Evolutionary conservation across 2,329 filamentous ascomycete species (phyloP).

Genomic region (Aspergillus novoparasiticus): DNA sequence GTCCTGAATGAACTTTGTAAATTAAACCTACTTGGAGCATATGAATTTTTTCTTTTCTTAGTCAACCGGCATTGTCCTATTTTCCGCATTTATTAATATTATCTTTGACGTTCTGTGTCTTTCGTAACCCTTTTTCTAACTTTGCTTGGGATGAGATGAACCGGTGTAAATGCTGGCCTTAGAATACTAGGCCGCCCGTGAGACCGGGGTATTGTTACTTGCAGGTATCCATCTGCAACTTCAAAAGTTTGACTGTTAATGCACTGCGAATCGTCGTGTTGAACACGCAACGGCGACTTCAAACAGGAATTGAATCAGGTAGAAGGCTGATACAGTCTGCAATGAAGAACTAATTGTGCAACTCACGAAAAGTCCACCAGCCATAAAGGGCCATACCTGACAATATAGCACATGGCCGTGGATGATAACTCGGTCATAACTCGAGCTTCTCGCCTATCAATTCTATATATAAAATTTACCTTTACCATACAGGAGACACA

Average conservation of each 20-base stretch:
- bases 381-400: not conserved
- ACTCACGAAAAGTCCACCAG: not conserved
- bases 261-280: not conserved
- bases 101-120: not conserved
- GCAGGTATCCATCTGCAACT: not conserved
- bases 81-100: not conserved
- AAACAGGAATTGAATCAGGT: not conserved
- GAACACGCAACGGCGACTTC: not conserved
- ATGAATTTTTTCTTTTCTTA: constrained; percentile 22
- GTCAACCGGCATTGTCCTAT: not conserved
- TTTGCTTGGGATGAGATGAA: not conserved
- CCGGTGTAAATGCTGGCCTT: not conserved
- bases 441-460: not conserved
- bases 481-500: not conserved
- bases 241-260: not conserved
- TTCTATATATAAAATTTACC: not conserved
- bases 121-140: not conserved
- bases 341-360: not conserved
- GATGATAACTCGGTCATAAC: not conserved
- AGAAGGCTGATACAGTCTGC: not conserved
- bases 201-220: not conserved
- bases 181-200: not conserved
- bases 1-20: constrained; percentile 28
- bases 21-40: constrained; percentile 32
- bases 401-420: not conserved